Conservation (phyloP, 176 grass and related monocot species). For the Typha latifolia region DNA sequence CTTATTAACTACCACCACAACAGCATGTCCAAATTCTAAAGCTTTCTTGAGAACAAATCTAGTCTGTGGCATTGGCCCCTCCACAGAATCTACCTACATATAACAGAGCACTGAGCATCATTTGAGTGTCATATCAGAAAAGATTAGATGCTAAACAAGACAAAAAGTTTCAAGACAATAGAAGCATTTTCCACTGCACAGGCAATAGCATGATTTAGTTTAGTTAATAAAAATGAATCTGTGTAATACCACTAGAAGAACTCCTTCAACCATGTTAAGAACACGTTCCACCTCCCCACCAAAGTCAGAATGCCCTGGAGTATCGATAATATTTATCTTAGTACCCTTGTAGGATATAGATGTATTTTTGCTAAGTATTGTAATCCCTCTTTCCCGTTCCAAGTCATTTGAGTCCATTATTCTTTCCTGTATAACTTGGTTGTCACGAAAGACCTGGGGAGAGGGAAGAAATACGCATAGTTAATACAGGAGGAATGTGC, state of each 20-base stretch:
- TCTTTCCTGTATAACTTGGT: constrained; percentile 91
- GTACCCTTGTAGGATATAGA: constrained; percentile 95
- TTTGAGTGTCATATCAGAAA: not conserved
- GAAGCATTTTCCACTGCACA: not conserved
- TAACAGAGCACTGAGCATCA: constrained; percentile 3
- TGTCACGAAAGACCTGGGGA: constrained; percentile 90
- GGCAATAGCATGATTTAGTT: not conserved
- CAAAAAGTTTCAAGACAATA: not conserved
- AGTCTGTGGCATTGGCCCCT: constrained; percentile 99
- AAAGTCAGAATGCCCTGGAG: constrained; percentile 93
- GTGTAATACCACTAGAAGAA: constrained; percentile 90
- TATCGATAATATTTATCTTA: constrained; percentile 99
- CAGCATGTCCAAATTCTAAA: constrained; percentile 93
- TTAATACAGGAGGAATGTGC: constrained; percentile 1
- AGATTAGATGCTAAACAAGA: not conserved
- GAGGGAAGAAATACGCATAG: constrained; percentile 23
- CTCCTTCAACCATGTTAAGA: constrained; percentile 98
- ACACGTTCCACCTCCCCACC: constrained; percentile 96
- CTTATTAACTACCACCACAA: constrained; percentile 98
- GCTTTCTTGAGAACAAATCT: constrained; percentile 99
- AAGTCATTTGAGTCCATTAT: constrained; percentile 99
- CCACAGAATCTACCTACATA: constrained; percentile 90
- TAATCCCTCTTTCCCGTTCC: constrained; percentile 95
- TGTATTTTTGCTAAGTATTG: constrained; percentile 98
- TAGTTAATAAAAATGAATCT: constrained; percentile 7